Percentiles rank a stretch among this genome's conserved stretches.
phyloP scores from a whole-genome alignment of 805 yeast species.

The Kodamaea leandrae region DNA sequence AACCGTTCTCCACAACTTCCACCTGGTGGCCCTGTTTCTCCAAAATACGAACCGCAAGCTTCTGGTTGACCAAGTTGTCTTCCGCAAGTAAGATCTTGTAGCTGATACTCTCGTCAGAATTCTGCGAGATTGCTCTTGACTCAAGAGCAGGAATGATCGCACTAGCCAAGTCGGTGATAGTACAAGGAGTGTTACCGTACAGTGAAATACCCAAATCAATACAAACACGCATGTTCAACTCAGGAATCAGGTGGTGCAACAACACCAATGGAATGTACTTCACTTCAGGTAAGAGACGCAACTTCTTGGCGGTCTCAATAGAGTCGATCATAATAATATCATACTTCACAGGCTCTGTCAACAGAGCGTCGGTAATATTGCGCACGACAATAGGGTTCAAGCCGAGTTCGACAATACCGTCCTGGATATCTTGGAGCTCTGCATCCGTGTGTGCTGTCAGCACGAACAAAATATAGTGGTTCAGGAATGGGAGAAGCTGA shows the following conservation, averaged over 20 bases:
- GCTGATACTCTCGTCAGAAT: conserved; percentile 72
- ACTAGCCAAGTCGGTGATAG: conserved; percentile 76
- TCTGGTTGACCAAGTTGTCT: conserved; percentile 84
- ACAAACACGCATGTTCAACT: conserved; percentile 76
- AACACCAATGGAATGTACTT: conserved; percentile 84
- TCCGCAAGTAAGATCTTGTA: conserved; percentile 79
- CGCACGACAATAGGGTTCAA: conserved; percentile 61
- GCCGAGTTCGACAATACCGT: conserved; percentile 52
- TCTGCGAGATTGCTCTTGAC: conserved; percentile 74
- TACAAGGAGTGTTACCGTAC: conserved; percentile 86
- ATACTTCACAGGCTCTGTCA: conserved; percentile 56
- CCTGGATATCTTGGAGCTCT: conserved; percentile 50
- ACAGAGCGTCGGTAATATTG: conserved; percentile 54
- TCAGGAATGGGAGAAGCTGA: conserved; percentile 65
- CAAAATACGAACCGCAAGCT: conserved; percentile 77
- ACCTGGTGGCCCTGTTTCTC: conserved; percentile 85
- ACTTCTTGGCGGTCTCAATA: conserved; percentile 65
- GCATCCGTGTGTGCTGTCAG: conserved; percentile 57
- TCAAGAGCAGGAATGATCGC: conserved; percentile 83
- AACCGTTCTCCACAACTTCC: conserved; percentile 82
- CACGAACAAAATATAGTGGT: conserved; percentile 68
- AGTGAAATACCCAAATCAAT: conserved; percentile 84
- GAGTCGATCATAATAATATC: conserved; percentile 84
- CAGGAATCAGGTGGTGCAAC: conserved; percentile 71
- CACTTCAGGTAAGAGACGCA: conserved; percentile 69